Evolutionary conservation across 805 yeast species (phyloP), one percentile per base, ranked within the genome.

Genomic region (Saccharomycopsis amapae): DNA sequence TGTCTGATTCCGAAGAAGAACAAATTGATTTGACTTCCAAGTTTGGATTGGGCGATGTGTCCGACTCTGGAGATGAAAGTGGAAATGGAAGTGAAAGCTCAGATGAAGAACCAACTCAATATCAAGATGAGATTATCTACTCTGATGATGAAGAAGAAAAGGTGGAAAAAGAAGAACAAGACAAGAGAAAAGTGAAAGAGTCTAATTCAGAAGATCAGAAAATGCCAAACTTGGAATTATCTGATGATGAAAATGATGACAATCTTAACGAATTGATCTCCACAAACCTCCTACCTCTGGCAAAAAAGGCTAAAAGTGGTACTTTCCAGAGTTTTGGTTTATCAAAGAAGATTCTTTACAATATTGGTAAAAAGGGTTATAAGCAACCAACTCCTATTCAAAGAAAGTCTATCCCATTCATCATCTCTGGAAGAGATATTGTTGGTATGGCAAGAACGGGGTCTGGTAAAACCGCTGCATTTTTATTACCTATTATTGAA

Each of bases 371-470:
- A 50, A 89, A 87, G 59, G 99, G 99, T 0, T 93, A 79, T 67
- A 82, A 78, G 54, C 93, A 84, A 54, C 99, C 99, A 12, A 93
- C 99, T 0, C 99, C 99, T 1, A 93, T 93, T 62, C 99, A 93
- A 66, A 74, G 98, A 53, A 93, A 90, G 61, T 82, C 98, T 2
- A 85, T 93, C 48, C 98, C 98, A 0, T 69, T 88, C 45, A 81
- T 93, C 49, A 68, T 93, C 68, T 86, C 84, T 39, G 83, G 79
- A 45, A 73, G 94, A 59, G 98, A 93, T 65, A 95, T 93, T 35
- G 98, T 93, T 13, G 99, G 97, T 60, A 93, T 93, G 99, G 99
- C 99, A 13, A 76, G 99, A 59, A 93, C 99, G 0, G 99, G 99
- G 58, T 85, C 96, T 22, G 99, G 99, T 72, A 93, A 93, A 61